Evolutionary conservation across 805 yeast genomes (phyloP).

Genomic region (Dipodascopsis uninucleata): DNA sequence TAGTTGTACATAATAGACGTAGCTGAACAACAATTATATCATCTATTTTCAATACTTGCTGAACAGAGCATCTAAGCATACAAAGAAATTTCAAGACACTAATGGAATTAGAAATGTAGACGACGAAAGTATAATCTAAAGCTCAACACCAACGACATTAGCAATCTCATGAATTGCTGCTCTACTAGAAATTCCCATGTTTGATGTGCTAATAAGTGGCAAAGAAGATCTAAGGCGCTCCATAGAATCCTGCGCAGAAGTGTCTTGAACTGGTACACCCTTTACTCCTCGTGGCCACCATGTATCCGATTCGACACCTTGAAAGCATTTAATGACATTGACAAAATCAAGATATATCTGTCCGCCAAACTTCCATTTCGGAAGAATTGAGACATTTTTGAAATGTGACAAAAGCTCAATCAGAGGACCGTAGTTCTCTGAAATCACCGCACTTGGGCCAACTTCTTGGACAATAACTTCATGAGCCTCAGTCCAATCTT

Average conservation of each 20-base stretch:
- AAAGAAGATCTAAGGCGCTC: constrained; percentile 10
- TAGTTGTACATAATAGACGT: no score
- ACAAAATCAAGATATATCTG: constrained; percentile 38
- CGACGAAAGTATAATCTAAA: no score
- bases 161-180: constrained; percentile 25
- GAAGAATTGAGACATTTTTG: constrained; percentile 26
- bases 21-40: no score
- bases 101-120: no score
- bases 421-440: constrained; percentile 37
- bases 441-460: constrained; percentile 69
- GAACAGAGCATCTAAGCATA: no score
- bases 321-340: constrained; percentile 12
- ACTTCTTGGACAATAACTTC: constrained; percentile 49
- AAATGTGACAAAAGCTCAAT: constrained; percentile 29
- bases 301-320: not conserved
- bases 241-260: constrained; percentile 9
- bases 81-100: no score
- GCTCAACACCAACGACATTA: constrained; percentile 21
- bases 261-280: constrained; percentile 15
- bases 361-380: constrained; percentile 38
- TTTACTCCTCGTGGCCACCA: constrained; percentile 22
- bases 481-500: constrained; percentile 61
- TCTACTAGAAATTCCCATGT: constrained; percentile 13
- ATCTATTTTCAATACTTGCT: no score
- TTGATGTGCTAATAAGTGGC: constrained; percentile 7